Base-by-base conservation (phyloP, 768 basidiomycete genomes). In the Chalciporus piperatus region DNA sequence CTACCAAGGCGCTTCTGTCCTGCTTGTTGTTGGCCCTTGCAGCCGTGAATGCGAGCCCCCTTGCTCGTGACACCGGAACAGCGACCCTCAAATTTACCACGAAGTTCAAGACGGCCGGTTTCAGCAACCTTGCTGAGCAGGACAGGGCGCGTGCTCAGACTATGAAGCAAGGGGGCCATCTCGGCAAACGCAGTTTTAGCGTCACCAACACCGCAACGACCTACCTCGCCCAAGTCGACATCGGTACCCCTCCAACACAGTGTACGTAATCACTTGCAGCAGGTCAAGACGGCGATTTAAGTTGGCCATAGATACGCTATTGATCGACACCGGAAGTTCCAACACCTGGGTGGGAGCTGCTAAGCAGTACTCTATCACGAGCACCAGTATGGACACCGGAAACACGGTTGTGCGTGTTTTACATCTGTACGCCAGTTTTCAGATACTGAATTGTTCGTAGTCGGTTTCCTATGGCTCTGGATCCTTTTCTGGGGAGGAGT, bases 271-370 rank as follows among this genome's bases (percentile, higher is more conserved):
- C 5, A 19, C 3, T 46, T 39, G 6, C 5, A 14, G 4, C n/a
- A 22, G 6, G 20, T 23, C 12, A 9, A n/a, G 16, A 12, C 13
- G 25, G 20, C 22, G 8, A 48, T 57, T 59, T 27, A 5, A 27
- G 27, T 27, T 27, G n/a, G 20, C 10, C 23, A 28, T 28, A 68
- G 69, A 65, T 52, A 55, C 45, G 6, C 58, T 66, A 23, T 1
- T 66, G 35, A 57, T 66, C 10, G 65, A 66, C 45, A 66, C 64
- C 8, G 65, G 65, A 27, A 64, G 59, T 23, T 59, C 62, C 2
- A 66, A 65, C 41, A 65, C 65, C 3, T 66, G 61, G 64, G 28
- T 65, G 17, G 64, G 64, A 12, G 61, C 52, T 19, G 59, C 64
- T 55, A 69, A 66, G 41, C 48, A 65, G 5, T 69, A 59, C 54